Conservation (phyloP, 1,284 basidiomycete genomes). For the Apiotrichum montevideense region DNA sequence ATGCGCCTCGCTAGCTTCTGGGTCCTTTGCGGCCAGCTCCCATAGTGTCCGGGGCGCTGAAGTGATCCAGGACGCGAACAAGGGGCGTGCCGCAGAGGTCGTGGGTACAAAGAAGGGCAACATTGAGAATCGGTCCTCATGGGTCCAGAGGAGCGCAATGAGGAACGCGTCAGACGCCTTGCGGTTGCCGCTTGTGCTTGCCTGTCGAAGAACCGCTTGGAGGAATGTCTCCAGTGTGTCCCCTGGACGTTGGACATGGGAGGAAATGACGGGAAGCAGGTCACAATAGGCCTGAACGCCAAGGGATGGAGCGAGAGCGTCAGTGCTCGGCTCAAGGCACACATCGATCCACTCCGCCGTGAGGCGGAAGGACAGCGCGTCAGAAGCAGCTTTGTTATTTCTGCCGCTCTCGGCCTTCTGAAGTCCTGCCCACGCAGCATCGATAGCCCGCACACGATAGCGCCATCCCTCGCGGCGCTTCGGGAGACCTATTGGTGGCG, state of each 20-base stretch:
- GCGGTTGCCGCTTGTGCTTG: conserved; percentile 40
- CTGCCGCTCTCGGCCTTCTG: conserved; percentile 5
- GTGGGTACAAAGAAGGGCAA: conserved; percentile 39
- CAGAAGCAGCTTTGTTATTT: conserved; percentile 4
- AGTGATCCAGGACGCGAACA: conserved; percentile 46
- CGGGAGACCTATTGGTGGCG: conserved; percentile 14
- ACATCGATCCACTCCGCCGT: conserved; percentile 60
- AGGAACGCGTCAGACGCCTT: conserved; percentile 58
- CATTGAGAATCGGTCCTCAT: conserved; percentile 34
- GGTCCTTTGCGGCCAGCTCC: conserved; percentile 64
- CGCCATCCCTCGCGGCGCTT: conserved; percentile 22
- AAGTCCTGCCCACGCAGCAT: conserved; percentile 24
- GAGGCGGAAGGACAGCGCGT: conserved; percentile 26
- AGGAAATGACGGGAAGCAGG: conserved; percentile 77
- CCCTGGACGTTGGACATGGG: conserved; percentile 56
- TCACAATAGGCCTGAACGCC: conserved; percentile 60
- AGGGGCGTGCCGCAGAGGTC: conserved; percentile 18
- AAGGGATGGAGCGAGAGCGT: conserved; percentile 51
- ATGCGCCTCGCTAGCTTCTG: conserved; percentile 56
- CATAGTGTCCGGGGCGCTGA: conserved; percentile 73
- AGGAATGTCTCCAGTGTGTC: conserved; percentile 22
- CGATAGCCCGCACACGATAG: conserved; percentile 26
- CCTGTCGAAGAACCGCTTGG: conserved; percentile 37
- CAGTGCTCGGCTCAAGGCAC: conserved; percentile 51
- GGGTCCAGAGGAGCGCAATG: conserved; percentile 60